Evolutionary conservation across 1,284 basidiomycete species (phyloP).

Genomic region (Flammula alnicola): DNA sequence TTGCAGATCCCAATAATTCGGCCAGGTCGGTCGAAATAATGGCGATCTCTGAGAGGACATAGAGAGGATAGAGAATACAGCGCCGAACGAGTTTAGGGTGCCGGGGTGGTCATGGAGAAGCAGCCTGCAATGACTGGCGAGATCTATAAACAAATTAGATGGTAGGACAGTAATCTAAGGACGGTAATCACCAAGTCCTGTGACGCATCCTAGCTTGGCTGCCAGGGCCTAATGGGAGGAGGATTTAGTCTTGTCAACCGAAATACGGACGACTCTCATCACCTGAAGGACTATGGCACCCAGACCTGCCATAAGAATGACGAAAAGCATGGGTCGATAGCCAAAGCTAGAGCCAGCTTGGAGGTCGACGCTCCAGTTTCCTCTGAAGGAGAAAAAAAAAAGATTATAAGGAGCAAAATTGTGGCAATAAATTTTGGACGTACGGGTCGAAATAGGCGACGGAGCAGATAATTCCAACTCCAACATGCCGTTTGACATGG

Average conservation of each 20-base stretch:
- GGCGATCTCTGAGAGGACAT: constrained; percentile 69
- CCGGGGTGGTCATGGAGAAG: constrained; percentile 61
- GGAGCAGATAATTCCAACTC: constrained; percentile 61
- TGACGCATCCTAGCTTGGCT: constrained; percentile 63
- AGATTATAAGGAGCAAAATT: not conserved
- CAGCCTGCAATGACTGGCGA: constrained; percentile 72
- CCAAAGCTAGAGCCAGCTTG: constrained; percentile 75
- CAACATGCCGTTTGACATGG: constrained; percentile 57
- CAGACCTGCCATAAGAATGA: constrained; percentile 82
- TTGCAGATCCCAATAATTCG: constrained; percentile 67
- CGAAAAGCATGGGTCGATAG: constrained; percentile 81
- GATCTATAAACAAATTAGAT: constrained; percentile 43
- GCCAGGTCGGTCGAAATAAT: constrained; percentile 78
- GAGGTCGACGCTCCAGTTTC: constrained; percentile 67
- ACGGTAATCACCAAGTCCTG: constrained; percentile 54
- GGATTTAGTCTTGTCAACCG: constrained; percentile 1
- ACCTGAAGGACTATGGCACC: constrained; percentile 82
- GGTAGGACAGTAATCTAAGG: constrained; percentile 1
- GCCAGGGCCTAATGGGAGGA: constrained; percentile 49
- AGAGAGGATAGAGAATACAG: constrained; percentile 66
- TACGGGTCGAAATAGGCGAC: constrained; percentile 72
- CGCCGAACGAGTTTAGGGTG: constrained; percentile 60
- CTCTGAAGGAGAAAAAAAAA: constrained; percentile 21
- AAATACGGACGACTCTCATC: constrained; percentile 1
- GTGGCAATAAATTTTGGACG: constrained; percentile 27